These are phyloP conservation scores for Paxillus involutus DNA, from an alignment of 768 basidiomycete species.

Conservation along the genomic window DNA sequence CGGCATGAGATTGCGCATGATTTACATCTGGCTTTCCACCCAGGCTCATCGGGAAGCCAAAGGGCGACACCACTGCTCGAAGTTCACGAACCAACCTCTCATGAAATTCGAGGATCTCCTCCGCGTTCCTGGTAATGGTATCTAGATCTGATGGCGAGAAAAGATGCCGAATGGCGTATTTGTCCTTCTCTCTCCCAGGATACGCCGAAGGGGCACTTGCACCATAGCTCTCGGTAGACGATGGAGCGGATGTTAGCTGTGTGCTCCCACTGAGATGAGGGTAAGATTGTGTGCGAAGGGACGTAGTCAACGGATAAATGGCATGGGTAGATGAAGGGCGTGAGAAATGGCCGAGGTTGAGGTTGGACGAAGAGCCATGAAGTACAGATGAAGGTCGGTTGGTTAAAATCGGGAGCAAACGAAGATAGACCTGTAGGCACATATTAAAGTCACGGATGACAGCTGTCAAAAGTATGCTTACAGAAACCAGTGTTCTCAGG, in stretches of 20 bases:
- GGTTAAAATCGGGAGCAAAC: slow-evolving; percentile 50
- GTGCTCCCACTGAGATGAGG: slow-evolving; percentile 31
- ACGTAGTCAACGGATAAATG: slow-evolving; percentile 43
- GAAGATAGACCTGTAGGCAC: slow-evolving; percentile 60
- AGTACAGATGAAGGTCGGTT: slow-evolving; percentile 22
- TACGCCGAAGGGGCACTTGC: slow-evolving; percentile 5
- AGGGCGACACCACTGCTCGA: slow-evolving; percentile 44
- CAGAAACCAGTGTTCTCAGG: slow-evolving; percentile 73
- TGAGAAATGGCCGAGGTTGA: slow-evolving; percentile 28
- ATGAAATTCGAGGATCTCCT: slow-evolving; percentile 66
- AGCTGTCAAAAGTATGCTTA: slow-evolving; percentile 35
- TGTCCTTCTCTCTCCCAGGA: slow-evolving; percentile 28
- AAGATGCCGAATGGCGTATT: slow-evolving; percentile 43
- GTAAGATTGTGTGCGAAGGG: slow-evolving; percentile 45
- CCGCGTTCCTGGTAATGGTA: slow-evolving; percentile 63
- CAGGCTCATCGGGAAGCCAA: slow-evolving; percentile 46
- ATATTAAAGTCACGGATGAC: not conserved
- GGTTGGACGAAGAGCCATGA: slow-evolving; percentile 25
- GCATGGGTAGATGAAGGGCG: slow-evolving; percentile 41
- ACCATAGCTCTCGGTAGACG: slow-evolving; percentile 7
- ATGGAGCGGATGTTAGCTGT: slow-evolving; percentile 22
- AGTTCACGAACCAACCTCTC: slow-evolving; percentile 64
- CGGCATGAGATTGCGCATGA: slow-evolving; percentile 8
- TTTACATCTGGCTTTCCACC: slow-evolving; percentile 16
- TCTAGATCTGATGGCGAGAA: slow-evolving; percentile 61